phyloP scores from a whole-genome alignment of 2,329 filamentous ascomycete species.

The Drechslerella coelobrocha region DNA sequence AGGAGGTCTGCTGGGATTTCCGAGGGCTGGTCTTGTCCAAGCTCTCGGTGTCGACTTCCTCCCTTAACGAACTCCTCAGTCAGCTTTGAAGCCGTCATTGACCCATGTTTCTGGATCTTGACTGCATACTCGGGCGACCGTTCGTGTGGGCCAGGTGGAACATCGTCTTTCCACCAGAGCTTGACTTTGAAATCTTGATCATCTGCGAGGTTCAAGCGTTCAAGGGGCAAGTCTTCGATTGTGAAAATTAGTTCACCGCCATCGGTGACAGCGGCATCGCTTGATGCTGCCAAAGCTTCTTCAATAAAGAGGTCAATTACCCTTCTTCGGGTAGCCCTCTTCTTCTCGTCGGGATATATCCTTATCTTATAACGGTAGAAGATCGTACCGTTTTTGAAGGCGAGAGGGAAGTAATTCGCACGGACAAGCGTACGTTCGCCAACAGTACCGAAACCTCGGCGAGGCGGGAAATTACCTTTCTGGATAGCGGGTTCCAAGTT shows the following conservation, averaged over 20 bases:
- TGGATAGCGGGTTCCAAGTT: neutral
- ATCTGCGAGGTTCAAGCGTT: neutral
- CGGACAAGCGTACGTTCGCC: conserved; percentile 23
- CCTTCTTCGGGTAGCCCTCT: conserved; percentile 5
- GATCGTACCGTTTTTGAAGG: conserved; percentile 6
- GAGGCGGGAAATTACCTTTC: conserved; percentile 18
- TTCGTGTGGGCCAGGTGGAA: neutral
- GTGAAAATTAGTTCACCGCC: conserved; percentile 19
- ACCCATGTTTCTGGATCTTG: conserved; percentile 6
- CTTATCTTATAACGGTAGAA: conserved; percentile 28
- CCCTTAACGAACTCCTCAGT: conserved; percentile 23
- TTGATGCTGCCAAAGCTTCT: conserved; percentile 4
- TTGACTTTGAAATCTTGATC: conserved; percentile 13
- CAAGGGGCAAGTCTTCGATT: conserved; percentile 15
- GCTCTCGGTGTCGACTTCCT: conserved; percentile 20
- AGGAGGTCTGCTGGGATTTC: conserved; percentile 9
- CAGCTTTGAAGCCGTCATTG: conserved; percentile 6
- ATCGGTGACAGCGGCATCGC: conserved; percentile 21
- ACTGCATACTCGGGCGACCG: conserved; percentile 10
- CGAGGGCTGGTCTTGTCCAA: neutral
- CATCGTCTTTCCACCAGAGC: conserved; percentile 31
- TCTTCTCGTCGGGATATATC: conserved; percentile 24
- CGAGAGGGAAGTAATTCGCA: conserved; percentile 29
- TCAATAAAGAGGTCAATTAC: conserved; percentile 29
- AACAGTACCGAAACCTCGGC: conserved; percentile 26